phyloP scores from a whole-genome alignment of 2,329 filamentous ascomycete species.

The Colletotrichum chlorophyti region DNA sequence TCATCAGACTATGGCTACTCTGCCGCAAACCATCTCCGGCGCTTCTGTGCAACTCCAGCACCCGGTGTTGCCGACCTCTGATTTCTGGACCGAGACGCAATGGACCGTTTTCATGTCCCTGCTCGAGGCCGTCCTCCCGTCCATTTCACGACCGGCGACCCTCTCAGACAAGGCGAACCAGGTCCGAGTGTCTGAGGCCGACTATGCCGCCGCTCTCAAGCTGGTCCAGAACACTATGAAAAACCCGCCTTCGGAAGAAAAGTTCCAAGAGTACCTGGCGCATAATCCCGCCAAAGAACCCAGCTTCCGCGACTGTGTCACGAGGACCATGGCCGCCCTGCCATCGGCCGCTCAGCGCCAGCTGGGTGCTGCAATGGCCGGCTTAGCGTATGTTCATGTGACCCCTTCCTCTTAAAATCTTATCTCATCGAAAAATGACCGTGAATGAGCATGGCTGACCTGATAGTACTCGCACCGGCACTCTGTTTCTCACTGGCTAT shows the following conservation, averaged over 20 bases:
- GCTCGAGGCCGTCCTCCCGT: slow-evolving; percentile 66
- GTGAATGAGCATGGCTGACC: background rate
- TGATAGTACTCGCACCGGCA: slow-evolving; percentile 66
- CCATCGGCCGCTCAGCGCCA: slow-evolving; percentile 40
- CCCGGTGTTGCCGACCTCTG: slow-evolving; percentile 31
- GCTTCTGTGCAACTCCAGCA: slow-evolving; percentile 8
- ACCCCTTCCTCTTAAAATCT: background rate
- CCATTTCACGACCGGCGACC: slow-evolving; percentile 54
- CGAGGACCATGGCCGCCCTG: slow-evolving; percentile 47
- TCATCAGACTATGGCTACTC: slow-evolving; percentile 8
- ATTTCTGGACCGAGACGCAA: slow-evolving; percentile 54
- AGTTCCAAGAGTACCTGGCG: slow-evolving; percentile 59
- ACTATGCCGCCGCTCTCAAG: slow-evolving; percentile 55
- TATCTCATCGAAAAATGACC: background rate
- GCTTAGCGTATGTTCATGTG: slow-evolving; percentile 56
- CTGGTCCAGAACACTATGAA: slow-evolving; percentile 42
- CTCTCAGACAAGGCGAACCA: slow-evolving; percentile 47
- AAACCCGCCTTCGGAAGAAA: slow-evolving; percentile 46
- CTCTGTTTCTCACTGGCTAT: slow-evolving; percentile 72
- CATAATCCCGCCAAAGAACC: slow-evolving; percentile 58
- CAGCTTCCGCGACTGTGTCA: slow-evolving; percentile 57
- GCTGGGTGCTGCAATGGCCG: slow-evolving; percentile 46
- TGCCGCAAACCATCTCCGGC: slow-evolving; percentile 1
- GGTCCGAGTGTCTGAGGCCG: slow-evolving; percentile 54
- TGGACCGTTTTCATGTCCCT: slow-evolving; percentile 62